These are phyloP conservation scores for Saturnispora zaruensis DNA, from an alignment of 805 yeast genomes.

Conservation along the genomic window DNA sequence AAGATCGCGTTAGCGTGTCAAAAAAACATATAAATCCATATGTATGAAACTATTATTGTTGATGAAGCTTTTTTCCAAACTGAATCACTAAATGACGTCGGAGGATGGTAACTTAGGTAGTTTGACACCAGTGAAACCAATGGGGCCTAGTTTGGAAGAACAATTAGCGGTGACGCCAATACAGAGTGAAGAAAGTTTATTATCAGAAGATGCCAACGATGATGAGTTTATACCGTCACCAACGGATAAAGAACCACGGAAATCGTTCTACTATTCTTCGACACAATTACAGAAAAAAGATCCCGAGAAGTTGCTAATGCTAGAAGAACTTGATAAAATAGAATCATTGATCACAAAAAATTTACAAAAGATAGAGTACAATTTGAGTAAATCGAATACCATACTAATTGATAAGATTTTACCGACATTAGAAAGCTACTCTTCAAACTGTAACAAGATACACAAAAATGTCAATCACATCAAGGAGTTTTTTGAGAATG, in stretches of 20 bases:
- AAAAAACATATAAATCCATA: not conserved
- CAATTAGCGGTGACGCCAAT: not conserved
- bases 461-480: slow-evolving; percentile 66
- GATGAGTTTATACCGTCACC: slow-evolving; percentile 11
- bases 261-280: slow-evolving; percentile 27
- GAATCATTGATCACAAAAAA: slow-evolving; percentile 75
- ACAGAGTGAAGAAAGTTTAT: not conserved
- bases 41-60: not conserved
- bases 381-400: slow-evolving; percentile 58
- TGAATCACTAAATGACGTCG: not conserved
- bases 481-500: slow-evolving; percentile 63
- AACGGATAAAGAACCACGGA: slow-evolving; percentile 19
- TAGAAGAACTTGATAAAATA: slow-evolving; percentile 48
- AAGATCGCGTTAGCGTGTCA: not conserved
- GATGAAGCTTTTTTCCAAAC: not conserved
- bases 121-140: not conserved
- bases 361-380: slow-evolving; percentile 71
- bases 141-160: not conserved
- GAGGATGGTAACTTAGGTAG: not conserved
- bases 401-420: slow-evolving; percentile 58
- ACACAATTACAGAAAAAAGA: slow-evolving; percentile 8
- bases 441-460: slow-evolving; percentile 46
- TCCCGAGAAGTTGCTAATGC: slow-evolving; percentile 10
- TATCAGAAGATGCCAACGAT: slow-evolving; percentile 1
- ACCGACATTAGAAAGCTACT: slow-evolving; percentile 58